A percentile compares a stretch with the other conserved stretches of the same genome.
phyloP scores from a whole-genome alignment of 768 basidiomycete species.

The Termitomyces sp. region DNA sequence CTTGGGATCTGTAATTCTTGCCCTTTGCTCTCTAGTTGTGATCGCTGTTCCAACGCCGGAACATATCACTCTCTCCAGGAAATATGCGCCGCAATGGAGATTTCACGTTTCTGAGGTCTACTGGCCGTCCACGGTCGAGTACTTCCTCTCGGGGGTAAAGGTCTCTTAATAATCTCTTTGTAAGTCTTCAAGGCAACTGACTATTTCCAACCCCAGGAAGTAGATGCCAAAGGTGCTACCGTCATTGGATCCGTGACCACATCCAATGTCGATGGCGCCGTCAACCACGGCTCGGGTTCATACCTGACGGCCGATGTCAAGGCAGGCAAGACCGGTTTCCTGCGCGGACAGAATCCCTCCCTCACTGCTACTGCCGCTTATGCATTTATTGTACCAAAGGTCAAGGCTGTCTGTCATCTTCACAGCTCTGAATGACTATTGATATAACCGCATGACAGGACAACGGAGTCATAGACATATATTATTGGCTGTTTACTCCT shows the following conservation, averaged over 20 bases:
- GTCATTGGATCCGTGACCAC: conserved; percentile 4
- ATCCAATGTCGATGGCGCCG: conserved; percentile 6
- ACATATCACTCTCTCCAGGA: conserved; percentile 11
- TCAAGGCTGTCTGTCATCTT: neutral
- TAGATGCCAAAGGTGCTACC: conserved; percentile 9
- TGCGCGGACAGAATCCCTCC: conserved; percentile 15
- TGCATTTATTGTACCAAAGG: conserved; percentile 14
- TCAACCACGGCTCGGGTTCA: conserved; percentile 7
- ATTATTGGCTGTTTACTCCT: conserved; percentile 14
- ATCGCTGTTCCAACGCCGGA: conserved; percentile 9
- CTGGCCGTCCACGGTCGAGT: conserved; percentile 14
- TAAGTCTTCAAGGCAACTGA: neutral
- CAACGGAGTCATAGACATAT: conserved; percentile 13
- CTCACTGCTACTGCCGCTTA: conserved; percentile 8
- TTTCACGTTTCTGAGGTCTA: conserved; percentile 13
- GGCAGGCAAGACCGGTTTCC: conserved; percentile 10
- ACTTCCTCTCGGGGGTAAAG: conserved; percentile 13
- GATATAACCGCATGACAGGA: neutral
- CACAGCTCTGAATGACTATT: neutral
- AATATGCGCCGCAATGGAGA: conserved; percentile 14
- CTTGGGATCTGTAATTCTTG: conserved; percentile 4
- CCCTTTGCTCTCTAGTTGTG: neutral
- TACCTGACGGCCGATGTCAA: conserved; percentile 11
- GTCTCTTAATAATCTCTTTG: neutral
- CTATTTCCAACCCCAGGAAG: conserved; percentile 1